Base-by-base conservation (phyloP, 768 basidiomycete genomes). In the Tulasnella sp. region DNA sequence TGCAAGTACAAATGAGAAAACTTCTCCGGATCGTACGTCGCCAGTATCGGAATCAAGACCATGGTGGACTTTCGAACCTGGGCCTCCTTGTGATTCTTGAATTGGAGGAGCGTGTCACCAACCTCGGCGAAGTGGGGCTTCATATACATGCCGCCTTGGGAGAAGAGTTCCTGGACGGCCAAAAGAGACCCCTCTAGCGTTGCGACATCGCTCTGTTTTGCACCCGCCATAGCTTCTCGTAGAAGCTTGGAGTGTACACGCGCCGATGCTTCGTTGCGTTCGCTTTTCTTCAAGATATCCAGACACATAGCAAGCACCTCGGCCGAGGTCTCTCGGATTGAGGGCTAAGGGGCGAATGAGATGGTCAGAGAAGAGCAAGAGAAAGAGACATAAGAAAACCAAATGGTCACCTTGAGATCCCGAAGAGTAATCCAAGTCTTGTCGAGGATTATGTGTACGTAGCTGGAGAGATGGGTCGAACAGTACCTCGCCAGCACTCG, bases 121-220 rank as follows among this genome's bases (percentile, higher is more conserved):
- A 89, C 85, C 64, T 87, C 85, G 46, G 86, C 70, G 68, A 90
- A 98, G 50, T 79, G 82, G 66, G 92, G 88, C 63, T 79, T 81
- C 89, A 93, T 90, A 67, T 90, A 92, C 82, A 92, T 88, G 63
- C 90, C 89, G n/a, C 90, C 92, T 68, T 93, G 89, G 50, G 93
- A 77, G 21, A 99, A 73, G 24, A 99, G 75, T 68, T 93, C 89
- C 50, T 91, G 84, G 71, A 92, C 91, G 11, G 92, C 92, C 59
- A 97, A 76, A 38, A 99, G 67, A 10, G 89, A 92, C 1, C 93
- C 96, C 63, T 98, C 92, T 34, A 97, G 89, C 22, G 89, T 76
- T 70, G 98, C 96, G 4, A 88, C 84, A 60, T 85, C 83, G 4
- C 77, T 77, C 66, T 80, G 82, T 69, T 86, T 89, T 58, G 92